Evolutionary conservation across 208 protist genomes (phyloP).

Genomic region (Trypanosoma scelopori): DNA sequence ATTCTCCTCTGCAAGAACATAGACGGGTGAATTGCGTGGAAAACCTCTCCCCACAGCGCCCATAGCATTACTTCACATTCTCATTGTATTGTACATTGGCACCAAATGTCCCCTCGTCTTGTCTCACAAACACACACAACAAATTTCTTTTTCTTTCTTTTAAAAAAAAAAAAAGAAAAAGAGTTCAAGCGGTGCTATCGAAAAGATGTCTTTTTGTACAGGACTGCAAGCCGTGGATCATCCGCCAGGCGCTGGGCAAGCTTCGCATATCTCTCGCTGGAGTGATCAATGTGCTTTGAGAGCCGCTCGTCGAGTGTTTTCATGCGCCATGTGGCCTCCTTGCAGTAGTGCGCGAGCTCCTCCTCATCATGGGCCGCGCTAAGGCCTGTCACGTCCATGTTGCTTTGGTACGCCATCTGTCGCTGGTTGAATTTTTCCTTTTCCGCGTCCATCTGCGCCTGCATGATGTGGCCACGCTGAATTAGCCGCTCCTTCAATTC

Average conservation of each 20-base stretch:
- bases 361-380: slow-evolving; percentile 74
- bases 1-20: too few relatives aligned
- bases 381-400: slow-evolving; percentile 52
- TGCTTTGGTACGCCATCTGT: slow-evolving; percentile 79
- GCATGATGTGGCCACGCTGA: slow-evolving; percentile 90
- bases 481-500: slow-evolving; percentile 91
- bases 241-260: slow-evolving; percentile 75
- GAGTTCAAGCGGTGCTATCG: too few relatives aligned
- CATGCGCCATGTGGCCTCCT: slow-evolving; percentile 91
- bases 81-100: neutral
- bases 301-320: slow-evolving; percentile 89
- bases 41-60: too few relatives aligned
- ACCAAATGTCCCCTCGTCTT: neutral
- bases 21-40: too few relatives aligned
- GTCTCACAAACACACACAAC: neutral
- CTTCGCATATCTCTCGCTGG: slow-evolving; percentile 82
- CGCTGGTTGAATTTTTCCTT: slow-evolving; percentile 82
- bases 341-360: slow-evolving; percentile 84
- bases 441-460: slow-evolving; percentile 84
- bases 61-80: slow-evolving; percentile 6
- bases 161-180: too few relatives aligned
- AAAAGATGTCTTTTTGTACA: slow-evolving; percentile 46
- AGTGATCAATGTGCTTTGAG: slow-evolving; percentile 82
- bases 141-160: too few relatives aligned
- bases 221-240: slow-evolving; percentile 61